These are phyloP conservation scores for Serendipita sp. DNA, from an alignment of 1,284 basidiomycete species.

Conservation along the genomic window DNA sequence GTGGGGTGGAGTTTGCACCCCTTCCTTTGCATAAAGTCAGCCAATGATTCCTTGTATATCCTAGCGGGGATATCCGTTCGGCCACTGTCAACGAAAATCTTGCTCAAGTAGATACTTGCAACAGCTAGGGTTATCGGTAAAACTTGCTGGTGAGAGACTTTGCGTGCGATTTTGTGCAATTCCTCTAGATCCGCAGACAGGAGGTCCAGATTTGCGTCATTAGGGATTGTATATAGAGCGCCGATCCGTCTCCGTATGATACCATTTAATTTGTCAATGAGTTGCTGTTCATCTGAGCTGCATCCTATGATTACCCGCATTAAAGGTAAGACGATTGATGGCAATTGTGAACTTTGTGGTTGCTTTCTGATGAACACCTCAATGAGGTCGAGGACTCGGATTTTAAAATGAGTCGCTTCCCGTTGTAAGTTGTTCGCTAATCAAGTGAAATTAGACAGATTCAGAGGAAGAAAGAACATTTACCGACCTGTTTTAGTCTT, in stretches of 20 bases:
- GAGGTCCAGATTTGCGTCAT: slow-evolving; percentile 31
- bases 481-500: slow-evolving; percentile 47
- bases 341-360: slow-evolving; percentile 46
- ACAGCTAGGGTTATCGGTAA: slow-evolving; percentile 48
- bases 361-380: slow-evolving; percentile 74
- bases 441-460: background rate
- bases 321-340: slow-evolving; percentile 63
- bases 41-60: slow-evolving; percentile 54
- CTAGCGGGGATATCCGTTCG: slow-evolving; percentile 32
- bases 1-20: slow-evolving; percentile 56
- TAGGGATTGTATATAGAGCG: slow-evolving; percentile 58
- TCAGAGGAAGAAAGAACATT: background rate
- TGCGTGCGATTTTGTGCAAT: slow-evolving; percentile 64
- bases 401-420: slow-evolving; percentile 88
- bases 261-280: slow-evolving; percentile 72
- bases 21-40: slow-evolving; percentile 73
- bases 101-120: slow-evolving; percentile 61
- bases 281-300: slow-evolving; percentile 64
- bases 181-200: slow-evolving; percentile 40
- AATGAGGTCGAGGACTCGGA: slow-evolving; percentile 82
- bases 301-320: slow-evolving; percentile 55
- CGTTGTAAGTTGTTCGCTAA: slow-evolving; percentile 52
- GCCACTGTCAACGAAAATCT: slow-evolving; percentile 35
- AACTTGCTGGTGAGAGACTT: slow-evolving; percentile 46
- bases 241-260: slow-evolving; percentile 62